Evolutionary conservation across 495 filamentous ascomycete genomes (phyloP).

Genomic region (Apodospora peruviana): DNA sequence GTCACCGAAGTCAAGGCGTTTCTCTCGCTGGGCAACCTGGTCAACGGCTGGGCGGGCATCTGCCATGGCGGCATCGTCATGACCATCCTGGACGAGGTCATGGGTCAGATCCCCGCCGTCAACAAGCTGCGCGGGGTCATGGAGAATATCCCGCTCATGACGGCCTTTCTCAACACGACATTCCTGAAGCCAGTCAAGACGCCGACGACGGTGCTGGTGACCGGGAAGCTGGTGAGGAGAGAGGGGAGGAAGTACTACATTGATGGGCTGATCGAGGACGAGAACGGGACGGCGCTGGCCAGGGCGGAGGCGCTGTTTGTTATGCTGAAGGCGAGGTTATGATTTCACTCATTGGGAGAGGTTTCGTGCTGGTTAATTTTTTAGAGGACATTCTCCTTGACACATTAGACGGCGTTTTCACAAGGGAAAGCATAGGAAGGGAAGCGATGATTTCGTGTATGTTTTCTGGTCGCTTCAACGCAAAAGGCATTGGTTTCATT

Average conservation of each 20-base stretch:
- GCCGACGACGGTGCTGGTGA: slow-evolving; percentile 47
- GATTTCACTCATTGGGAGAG: too few species aligned
- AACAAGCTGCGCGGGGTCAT: slow-evolving; percentile 33
- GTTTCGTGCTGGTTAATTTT: too few species aligned
- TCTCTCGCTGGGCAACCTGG: slow-evolving; percentile 45
- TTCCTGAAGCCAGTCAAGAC: slow-evolving; percentile 51
- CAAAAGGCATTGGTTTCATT: too few species aligned
- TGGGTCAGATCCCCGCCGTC: slow-evolving; percentile 45
- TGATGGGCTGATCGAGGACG: slow-evolving; percentile 38
- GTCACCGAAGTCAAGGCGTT: slow-evolving; percentile 41
- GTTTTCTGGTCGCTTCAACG: too few species aligned
- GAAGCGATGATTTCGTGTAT: too few species aligned
- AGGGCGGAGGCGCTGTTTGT: slow-evolving; percentile 44
- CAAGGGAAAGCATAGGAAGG: too few species aligned
- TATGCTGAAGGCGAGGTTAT: slow-evolving; percentile 21
- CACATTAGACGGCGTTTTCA: too few species aligned
- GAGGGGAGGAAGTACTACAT: slow-evolving; percentile 44
- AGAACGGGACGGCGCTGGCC: slow-evolving; percentile 34
- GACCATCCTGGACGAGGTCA: slow-evolving; percentile 51
- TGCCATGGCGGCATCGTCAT: slow-evolving; percentile 57
- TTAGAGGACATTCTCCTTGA: too few species aligned
- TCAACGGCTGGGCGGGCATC: slow-evolving; percentile 54
- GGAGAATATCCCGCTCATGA: slow-evolving; percentile 31
- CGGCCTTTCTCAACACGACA: slow-evolving; percentile 53
- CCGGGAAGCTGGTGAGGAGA: slow-evolving; percentile 29